phyloP scores from a whole-genome alignment of 257 asterid species.

The Solanum habrochaites region DNA sequence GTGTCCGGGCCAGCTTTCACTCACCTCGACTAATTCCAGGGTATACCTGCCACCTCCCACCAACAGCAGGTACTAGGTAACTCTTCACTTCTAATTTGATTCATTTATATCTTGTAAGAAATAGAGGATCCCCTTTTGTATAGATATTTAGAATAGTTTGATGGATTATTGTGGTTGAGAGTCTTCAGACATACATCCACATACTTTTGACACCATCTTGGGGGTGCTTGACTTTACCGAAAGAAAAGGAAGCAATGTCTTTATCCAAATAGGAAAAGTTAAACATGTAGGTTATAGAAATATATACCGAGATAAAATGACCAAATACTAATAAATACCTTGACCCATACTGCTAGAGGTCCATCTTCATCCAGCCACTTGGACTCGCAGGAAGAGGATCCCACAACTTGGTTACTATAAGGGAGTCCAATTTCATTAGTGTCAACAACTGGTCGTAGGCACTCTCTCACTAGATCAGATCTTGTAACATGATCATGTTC shows the following conservation, averaged over 20 bases:
- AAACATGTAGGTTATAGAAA: not conserved
- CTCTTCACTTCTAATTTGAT: not conserved
- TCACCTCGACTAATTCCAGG: not conserved
- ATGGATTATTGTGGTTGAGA: not conserved
- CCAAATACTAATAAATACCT: constrained; percentile 36
- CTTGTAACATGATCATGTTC: constrained; percentile 33
- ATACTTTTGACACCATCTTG: not conserved
- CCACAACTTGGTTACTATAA: constrained; percentile 28
- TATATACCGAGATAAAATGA: not conserved
- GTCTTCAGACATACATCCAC: not conserved
- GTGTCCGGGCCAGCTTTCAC: not conserved
- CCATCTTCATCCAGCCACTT: constrained; percentile 54
- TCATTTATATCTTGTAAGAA: not conserved
- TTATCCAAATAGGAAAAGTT: not conserved
- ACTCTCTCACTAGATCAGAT: constrained; percentile 24
- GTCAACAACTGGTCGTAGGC: constrained; percentile 13
- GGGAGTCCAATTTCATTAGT: constrained; percentile 29
- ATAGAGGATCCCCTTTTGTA: not conserved
- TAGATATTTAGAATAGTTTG: not conserved
- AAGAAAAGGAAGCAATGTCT: not conserved
- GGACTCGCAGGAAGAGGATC: constrained; percentile 25
- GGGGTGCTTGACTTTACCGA: not conserved
- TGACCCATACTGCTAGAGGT: constrained; percentile 91
- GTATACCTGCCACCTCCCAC: not conserved
- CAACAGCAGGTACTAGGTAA: not conserved